Percentiles rank a stretch among this genome's conserved stretches.
Conservation (phyloP, 306 rosid genomes). For the Vigna radiata region DNA sequence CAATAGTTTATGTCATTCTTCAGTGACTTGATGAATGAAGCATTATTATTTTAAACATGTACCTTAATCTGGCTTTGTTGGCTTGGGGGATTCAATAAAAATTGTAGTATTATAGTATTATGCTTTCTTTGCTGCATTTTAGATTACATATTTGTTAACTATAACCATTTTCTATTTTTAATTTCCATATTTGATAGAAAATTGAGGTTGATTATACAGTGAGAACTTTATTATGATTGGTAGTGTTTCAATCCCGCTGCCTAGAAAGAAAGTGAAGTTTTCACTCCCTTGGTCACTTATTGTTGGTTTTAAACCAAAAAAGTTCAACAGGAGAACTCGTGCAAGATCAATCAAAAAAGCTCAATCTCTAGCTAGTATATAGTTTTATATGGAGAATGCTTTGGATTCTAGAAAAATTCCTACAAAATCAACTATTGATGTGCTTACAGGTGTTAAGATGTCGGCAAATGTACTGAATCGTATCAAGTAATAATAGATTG, state of each 20-base stretch:
- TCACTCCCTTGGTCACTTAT: not conserved
- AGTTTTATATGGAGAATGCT: constrained; percentile 70
- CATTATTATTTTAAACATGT: too few species aligned
- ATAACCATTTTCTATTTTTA: not conserved
- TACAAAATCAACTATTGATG: constrained; percentile 65
- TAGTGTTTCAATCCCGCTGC: not conserved
- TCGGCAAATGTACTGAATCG: too few species aligned
- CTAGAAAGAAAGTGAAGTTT: not conserved
- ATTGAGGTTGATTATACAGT: not conserved
- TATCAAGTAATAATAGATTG: too few species aligned
- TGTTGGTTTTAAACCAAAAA: constrained; percentile 47
- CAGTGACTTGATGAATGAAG: too few species aligned
- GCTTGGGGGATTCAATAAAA: too few species aligned
- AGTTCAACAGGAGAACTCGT: not conserved
- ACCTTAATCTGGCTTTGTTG: too few species aligned
- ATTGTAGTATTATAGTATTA: too few species aligned
- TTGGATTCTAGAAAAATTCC: constrained; percentile 78
- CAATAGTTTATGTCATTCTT: too few species aligned
- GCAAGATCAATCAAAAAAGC: not conserved
- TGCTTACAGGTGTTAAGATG: too few species aligned
- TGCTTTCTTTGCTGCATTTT: too few species aligned
- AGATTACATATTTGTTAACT: too few species aligned
- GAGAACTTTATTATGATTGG: not conserved
- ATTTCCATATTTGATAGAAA: constrained; percentile 4
- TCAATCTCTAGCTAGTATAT: too few species aligned